Conservation (phyloP, 805 yeast species). For the Kregervanrija delftensis region DNA sequence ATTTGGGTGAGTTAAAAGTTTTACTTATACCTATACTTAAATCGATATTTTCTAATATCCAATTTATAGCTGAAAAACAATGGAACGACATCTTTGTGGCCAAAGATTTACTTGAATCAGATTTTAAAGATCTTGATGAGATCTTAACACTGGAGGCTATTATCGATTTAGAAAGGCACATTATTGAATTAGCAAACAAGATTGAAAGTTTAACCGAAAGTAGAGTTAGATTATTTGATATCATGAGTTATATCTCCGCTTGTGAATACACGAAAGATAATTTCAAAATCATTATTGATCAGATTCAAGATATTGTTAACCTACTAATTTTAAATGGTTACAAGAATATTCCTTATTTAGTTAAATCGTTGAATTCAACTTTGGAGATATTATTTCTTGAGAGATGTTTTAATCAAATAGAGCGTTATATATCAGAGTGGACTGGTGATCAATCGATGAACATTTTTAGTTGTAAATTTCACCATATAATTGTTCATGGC, state of each 20-base stretch:
- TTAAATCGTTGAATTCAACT: conserved; percentile 27
- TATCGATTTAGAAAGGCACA: conserved; percentile 20
- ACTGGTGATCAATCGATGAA: conserved; percentile 17
- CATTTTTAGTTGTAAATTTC: conserved; percentile 12
- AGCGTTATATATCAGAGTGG: conserved; percentile 5
- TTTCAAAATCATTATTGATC: too few relatives aligned
- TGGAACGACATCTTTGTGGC: conserved; percentile 53
- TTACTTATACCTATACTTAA: conserved; percentile 27
- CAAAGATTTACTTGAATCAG: conserved; percentile 35
- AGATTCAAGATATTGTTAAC: conserved; percentile 32
- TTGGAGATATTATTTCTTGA: conserved; percentile 22
- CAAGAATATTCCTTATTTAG: conserved; percentile 27
- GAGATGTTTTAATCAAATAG: conserved; percentile 20
- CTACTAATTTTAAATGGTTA: conserved; percentile 31
- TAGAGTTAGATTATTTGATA: conserved; percentile 11
- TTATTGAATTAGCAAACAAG: conserved; percentile 26
- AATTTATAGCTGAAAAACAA: conserved; percentile 21
- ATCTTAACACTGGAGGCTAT: conserved; percentile 27
- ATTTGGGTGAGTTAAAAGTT: conserved; percentile 34
- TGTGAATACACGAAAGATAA: conserved; percentile 20
- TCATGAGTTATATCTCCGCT: too few relatives aligned
- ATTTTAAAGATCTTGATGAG: conserved; percentile 18
- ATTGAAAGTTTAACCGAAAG: conserved; percentile 22
- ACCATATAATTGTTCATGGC: conserved; percentile 32
- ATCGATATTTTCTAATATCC: conserved; percentile 20